phyloP scores from a whole-genome alignment of 2,329 filamentous ascomycete species.

The Clarireedia homoeocarpa region DNA sequence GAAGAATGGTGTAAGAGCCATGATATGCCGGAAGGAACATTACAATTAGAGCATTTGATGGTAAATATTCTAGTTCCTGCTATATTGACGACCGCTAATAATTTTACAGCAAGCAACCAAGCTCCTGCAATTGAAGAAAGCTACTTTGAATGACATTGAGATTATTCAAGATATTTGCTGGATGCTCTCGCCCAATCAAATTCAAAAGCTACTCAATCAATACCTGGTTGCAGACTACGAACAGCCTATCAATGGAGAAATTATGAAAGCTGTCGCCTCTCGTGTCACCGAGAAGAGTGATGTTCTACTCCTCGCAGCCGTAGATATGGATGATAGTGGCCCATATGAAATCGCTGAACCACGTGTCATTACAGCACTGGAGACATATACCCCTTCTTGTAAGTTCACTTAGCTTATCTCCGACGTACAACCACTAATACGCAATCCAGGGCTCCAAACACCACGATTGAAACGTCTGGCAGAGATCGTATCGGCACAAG shows the following conservation, averaged over 20 bases:
- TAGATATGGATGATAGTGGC: constrained; percentile 98
- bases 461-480: constrained; percentile 89
- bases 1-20: constrained; percentile 99
- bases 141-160: constrained; percentile 96
- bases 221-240: constrained; percentile 98
- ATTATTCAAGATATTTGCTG: constrained; percentile 99
- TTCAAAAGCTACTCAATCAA: constrained; percentile 97
- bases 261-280: constrained; percentile 98
- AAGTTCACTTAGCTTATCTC: constrained; percentile 35
- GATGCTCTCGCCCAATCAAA: constrained; percentile 99
- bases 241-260: constrained; percentile 98
- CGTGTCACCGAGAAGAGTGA: constrained; percentile 98
- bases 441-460: constrained; percentile 75
- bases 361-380: constrained; percentile 86
- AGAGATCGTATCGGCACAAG: constrained; percentile 96
- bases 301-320: constrained; percentile 82
- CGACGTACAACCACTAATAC: constrained; percentile 25
- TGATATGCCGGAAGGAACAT: constrained; percentile 96
- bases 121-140: constrained; percentile 96
- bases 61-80: constrained; percentile 38
- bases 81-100: constrained; percentile 26
- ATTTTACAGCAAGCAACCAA: constrained; percentile 80
- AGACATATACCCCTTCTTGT: constrained; percentile 98
- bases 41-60: constrained; percentile 98
- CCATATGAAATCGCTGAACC: constrained; percentile 98